Percentiles rank a stretch among this genome's conserved stretches.
phyloP scores from a whole-genome alignment of 2,329 filamentous ascomycete species.

The Colletotrichum ledebouriae region DNA sequence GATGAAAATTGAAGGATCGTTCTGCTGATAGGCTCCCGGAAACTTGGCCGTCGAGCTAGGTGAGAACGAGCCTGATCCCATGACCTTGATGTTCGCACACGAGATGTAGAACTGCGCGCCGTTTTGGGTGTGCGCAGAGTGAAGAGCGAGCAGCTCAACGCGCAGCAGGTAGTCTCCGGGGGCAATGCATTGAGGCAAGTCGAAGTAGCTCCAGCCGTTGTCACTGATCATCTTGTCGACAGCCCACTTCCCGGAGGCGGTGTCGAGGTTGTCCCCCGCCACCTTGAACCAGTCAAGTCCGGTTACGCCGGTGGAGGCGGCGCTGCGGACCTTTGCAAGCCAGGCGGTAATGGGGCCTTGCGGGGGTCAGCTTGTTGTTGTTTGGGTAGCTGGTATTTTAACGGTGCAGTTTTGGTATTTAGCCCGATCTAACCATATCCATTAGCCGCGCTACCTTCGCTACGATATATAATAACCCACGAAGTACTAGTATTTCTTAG shows the following conservation, averaged over 20 bases:
- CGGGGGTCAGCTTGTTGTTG: too few relatives aligned
- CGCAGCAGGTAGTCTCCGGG: conserved; percentile 68
- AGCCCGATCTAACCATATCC: too few relatives aligned
- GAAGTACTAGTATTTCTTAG: too few relatives aligned
- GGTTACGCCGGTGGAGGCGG: conserved; percentile 56
- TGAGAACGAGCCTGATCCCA: conserved; percentile 54
- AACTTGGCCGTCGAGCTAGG: conserved; percentile 57
- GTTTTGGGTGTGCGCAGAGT: conserved; percentile 58
- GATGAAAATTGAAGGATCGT: conserved; percentile 59
- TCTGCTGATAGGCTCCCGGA: conserved; percentile 59
- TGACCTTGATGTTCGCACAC: conserved; percentile 70
- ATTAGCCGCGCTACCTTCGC: too few relatives aligned
- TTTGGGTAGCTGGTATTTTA: too few relatives aligned
- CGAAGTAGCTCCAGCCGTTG: conserved; percentile 62
- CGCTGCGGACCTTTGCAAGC: conserved; percentile 66
- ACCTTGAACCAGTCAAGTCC: conserved; percentile 53
- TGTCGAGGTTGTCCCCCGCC: conserved; percentile 62
- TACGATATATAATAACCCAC: too few relatives aligned
- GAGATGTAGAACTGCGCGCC: conserved; percentile 67
- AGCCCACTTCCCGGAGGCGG: conserved; percentile 60
- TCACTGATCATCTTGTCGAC: conserved; percentile 60
- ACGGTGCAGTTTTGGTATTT: too few relatives aligned
- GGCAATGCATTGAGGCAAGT: conserved; percentile 64
- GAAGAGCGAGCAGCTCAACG: conserved; percentile 66
- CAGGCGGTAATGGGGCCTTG: conserved; percentile 65